Base-by-base conservation (phyloP, 176 grass and related monocot species). In the Aegilops tauschii region DNA sequence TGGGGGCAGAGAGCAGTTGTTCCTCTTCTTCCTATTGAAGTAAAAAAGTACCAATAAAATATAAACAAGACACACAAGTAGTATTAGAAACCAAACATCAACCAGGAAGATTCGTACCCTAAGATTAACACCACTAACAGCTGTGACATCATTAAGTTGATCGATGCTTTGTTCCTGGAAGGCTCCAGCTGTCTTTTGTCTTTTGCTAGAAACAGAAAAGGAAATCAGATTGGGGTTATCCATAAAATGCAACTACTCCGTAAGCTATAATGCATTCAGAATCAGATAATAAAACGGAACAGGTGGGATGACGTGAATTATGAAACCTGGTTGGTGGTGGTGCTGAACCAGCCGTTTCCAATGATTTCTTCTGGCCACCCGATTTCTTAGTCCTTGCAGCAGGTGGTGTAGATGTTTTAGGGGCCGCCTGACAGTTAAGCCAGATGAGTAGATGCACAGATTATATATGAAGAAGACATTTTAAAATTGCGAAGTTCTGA, bases 91-190 rank as follows among this genome's bases (percentile, higher is more conserved):
- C 13, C 52, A 81, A 82, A 62, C 21, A 31, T 72, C 65, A 45
- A 32, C 30, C 18, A 81, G 39, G n/a, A 61, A 87, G 58, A 88
- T 52, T 1, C 71, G 12, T 96, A 99, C 97, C 90, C 90, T 99
- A 69, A 99, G 83, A 85, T 99, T 96, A 86, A 96, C 97, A 71
- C 97, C 97, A 77, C 97, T 99, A 84, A 96, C 97, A 85, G 92
- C 97, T 12, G 97, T 99, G 31, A 99, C 97, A 92, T 99, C 97
- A 87, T 99, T 98, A 85, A 99, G 89, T 83, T 99, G 94, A 54
- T 99, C 97, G 3, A 99, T 96, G 85, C 97, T 99, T 91, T 99
- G 97, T 82, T 94, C 97, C 76, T 91, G 84, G 83, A 89, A 95
- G 72, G 87, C 83, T 45, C 97, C 97, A 87, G 90, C 82, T 45